Percentiles rank a stretch among this genome's conserved stretches.
These are phyloP conservation scores for Schizosaccharomyces versatilis DNA, from an alignment of 1,139 yeast species.

Conservation along the genomic window DNA sequence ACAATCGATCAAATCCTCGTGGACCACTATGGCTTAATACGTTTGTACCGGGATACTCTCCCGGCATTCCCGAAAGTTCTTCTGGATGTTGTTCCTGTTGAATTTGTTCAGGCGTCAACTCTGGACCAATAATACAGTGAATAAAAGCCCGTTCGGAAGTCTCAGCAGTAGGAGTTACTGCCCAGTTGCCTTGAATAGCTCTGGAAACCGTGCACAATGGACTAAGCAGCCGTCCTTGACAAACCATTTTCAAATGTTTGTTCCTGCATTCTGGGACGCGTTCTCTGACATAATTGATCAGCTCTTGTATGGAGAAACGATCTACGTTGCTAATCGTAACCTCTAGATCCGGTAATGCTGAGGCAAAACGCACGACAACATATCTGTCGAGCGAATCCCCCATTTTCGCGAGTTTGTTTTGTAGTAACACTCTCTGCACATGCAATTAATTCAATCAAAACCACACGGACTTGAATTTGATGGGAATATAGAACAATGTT, in stretches of 20 bases:
- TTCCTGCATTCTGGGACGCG: not conserved
- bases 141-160: not conserved
- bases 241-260: not conserved
- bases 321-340: not conserved
- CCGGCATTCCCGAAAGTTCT: not conserved
- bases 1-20: constrained; percentile 12
- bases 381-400: no score
- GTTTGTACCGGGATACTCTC: no score
- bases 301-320: not conserved
- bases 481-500: no score
- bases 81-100: not conserved
- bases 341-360: not conserved
- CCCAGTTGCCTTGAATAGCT: not conserved
- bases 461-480: no score
- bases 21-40: not conserved
- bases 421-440: no score
- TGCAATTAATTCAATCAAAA: no score
- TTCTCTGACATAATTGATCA: not conserved
- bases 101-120: not conserved
- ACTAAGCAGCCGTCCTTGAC: not conserved
- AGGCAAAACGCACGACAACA: not conserved
- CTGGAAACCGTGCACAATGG: not conserved
- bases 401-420: no score
- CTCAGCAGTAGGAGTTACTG: no score
- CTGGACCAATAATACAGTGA: not conserved